phyloP scores from a whole-genome alignment of 768 basidiomycete genomes.

The Tricholoma flavovirens region DNA sequence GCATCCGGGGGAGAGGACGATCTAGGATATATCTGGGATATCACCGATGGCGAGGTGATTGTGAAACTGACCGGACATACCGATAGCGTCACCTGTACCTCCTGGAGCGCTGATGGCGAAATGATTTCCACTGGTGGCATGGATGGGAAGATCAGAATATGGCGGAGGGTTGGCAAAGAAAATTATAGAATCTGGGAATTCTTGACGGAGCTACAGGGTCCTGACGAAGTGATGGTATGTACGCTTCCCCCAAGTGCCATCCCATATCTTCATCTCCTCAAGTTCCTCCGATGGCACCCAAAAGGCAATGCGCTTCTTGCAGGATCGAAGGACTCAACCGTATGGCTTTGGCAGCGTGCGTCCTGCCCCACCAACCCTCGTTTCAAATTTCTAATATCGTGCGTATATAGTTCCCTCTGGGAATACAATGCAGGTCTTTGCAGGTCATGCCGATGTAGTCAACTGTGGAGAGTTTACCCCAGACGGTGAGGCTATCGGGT shows the following conservation, averaged over 20 bases:
- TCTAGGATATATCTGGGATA: conserved; percentile 89
- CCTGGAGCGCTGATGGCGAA: conserved; percentile 86
- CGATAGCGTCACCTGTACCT: conserved; percentile 78
- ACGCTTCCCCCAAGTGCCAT: neutral
- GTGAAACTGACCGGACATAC: conserved; percentile 88
- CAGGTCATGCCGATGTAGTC: conserved; percentile 80
- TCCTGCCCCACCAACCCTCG: conserved; percentile 7
- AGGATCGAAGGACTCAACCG: conserved; percentile 87
- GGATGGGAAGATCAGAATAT: conserved; percentile 92
- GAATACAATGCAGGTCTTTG: conserved; percentile 92
- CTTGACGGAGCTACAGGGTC: conserved; percentile 85
- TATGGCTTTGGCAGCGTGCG: conserved; percentile 97
- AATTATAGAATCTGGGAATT: conserved; percentile 88
- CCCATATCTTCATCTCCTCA: conserved; percentile 1
- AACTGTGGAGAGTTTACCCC: conserved; percentile 90
- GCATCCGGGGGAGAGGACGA: conserved; percentile 96
- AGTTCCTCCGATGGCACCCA: conserved; percentile 98
- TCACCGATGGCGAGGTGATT: conserved; percentile 72
- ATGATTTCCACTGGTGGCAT: conserved; percentile 95
- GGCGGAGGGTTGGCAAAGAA: conserved; percentile 78
- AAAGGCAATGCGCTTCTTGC: conserved; percentile 84
- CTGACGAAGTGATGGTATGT: conserved; percentile 90
- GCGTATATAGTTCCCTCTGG: conserved; percentile 79
- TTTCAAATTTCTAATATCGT: neutral
- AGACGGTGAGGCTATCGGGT: conserved; percentile 48